Base-by-base conservation (phyloP, 2,329 filamentous ascomycete genomes). In the Hymenoscyphus linearis region DNA sequence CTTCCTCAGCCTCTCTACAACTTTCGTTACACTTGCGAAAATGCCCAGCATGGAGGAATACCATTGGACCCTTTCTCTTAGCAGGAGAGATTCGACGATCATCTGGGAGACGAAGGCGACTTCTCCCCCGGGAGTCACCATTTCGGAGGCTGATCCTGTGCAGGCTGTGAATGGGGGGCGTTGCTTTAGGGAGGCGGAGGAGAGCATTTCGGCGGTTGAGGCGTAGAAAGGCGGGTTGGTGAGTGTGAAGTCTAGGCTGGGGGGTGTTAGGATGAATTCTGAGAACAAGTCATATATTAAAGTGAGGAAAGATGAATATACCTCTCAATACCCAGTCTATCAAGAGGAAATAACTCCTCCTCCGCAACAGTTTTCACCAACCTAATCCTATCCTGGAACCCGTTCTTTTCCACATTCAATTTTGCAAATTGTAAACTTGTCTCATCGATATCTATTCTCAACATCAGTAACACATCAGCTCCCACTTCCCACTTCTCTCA, bases 201-300 rank as follows among this genome's bases (percentile, higher is more conserved):
- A 76, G 2, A 81, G 67, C 74, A 97, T 83, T 57, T 96, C 91
- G 4, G 80, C 75, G 2, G 82, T 76, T 0, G 90, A 92, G n/a
- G 80, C 75, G 77, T 97, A 98, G 76, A 99, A 99, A 0, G 95
- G 95, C 0, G 95, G 95, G 67, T 99, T 99, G 65, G 89, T 93
- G 86, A 98, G 96, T 62, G 85, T 86, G 72, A 98, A 97, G 71
- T 93, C 87, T 52, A 96, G 79, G 2, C 78, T 80, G 55, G 6
- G 59, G 53, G 37, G 50, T 7, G 40, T 53, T 69, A 35, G 31
- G n/a, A n/a, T n/a, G n/a, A n/a, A n/a, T n/a, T n/a, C n/a, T n/a
- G n/a, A n/a, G n/a, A 69, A 63, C 57, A 62, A 55, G 26, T 22
- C 22, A 26, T 52, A n/a, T 9, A 50, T 35, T 35, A 59, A 9